phyloP scores from a whole-genome alignment of 1,284 basidiomycete species.

The Leccinum pachyderme region DNA sequence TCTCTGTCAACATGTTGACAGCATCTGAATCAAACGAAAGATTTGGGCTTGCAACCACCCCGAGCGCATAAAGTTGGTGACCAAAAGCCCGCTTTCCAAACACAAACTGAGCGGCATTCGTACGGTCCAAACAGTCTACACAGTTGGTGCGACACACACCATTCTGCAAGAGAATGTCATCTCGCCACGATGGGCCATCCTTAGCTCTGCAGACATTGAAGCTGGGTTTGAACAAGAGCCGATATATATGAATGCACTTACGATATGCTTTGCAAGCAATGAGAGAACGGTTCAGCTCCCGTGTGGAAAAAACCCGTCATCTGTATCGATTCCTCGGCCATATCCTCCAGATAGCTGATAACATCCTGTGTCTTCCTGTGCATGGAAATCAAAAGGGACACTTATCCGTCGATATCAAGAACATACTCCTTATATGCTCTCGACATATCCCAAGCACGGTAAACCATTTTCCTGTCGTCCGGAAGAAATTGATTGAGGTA shows the following conservation, averaged over 20 bases:
- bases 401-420: neutral
- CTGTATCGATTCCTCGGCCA: constrained; percentile 92
- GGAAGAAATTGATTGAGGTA: constrained; percentile 98
- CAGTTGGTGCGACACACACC: constrained; percentile 91
- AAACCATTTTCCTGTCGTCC: constrained; percentile 81
- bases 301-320: constrained; percentile 95
- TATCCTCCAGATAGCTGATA: constrained; percentile 92
- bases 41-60: constrained; percentile 81
- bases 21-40: constrained; percentile 94
- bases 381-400: neutral
- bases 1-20: constrained; percentile 96
- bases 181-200: constrained; percentile 46
- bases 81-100: constrained; percentile 95
- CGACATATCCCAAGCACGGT: constrained; percentile 97
- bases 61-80: constrained; percentile 94
- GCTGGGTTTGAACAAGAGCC: neutral
- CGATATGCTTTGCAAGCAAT: constrained; percentile 48
- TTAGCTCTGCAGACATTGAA: constrained; percentile 13
- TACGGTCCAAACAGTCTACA: constrained; percentile 96
- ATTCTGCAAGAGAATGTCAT: constrained; percentile 80
- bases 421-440: constrained; percentile 83
- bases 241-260: constrained; percentile 34
- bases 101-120: constrained; percentile 97
- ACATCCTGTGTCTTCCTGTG: constrained; percentile 91
- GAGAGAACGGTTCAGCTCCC: constrained; percentile 74